phyloP scores from a whole-genome alignment of 148 eudicot species.

The Spergularia bocconei region DNA sequence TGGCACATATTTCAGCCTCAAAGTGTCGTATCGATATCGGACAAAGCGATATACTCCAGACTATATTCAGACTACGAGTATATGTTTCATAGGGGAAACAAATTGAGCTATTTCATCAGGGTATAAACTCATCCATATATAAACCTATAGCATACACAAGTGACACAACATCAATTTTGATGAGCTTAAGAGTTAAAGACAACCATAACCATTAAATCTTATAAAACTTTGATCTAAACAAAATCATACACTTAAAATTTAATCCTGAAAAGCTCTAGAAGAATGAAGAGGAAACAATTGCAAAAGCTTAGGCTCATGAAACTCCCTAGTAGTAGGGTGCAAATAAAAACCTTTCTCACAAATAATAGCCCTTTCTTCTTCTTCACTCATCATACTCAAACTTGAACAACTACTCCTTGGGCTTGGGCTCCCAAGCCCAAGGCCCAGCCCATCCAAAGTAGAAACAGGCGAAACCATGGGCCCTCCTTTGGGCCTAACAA shows the following conservation, averaged over 20 bases:
- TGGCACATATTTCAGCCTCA: no score
- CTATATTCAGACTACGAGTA: no score
- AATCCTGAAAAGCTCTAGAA: constrained; percentile 14
- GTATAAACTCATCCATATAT: no score
- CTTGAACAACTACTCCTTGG: neutral
- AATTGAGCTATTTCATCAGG: no score
- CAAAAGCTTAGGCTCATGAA: constrained; percentile 30
- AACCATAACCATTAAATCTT: no score
- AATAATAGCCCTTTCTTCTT: constrained; percentile 27
- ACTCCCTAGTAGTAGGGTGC: constrained; percentile 10
- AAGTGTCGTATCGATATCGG: no score
- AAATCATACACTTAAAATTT: neutral
- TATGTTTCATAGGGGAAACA: no score
- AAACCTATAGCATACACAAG: no score
- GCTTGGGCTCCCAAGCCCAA: constrained; percentile 28
- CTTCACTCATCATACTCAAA: constrained; percentile 7
- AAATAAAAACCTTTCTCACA: constrained; percentile 32
- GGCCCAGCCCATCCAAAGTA: constrained; percentile 32
- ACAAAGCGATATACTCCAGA: no score
- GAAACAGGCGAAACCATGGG: constrained; percentile 33
- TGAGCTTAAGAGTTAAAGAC: no score
- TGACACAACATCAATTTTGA: no score
- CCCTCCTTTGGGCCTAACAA: constrained; percentile 9
- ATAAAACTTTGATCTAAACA: neutral
- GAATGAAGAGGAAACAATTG: constrained; percentile 39